Conservation (phyloP, 2,329 filamentous ascomycete species). For the Sporothrix pseudoabietina region DNA sequence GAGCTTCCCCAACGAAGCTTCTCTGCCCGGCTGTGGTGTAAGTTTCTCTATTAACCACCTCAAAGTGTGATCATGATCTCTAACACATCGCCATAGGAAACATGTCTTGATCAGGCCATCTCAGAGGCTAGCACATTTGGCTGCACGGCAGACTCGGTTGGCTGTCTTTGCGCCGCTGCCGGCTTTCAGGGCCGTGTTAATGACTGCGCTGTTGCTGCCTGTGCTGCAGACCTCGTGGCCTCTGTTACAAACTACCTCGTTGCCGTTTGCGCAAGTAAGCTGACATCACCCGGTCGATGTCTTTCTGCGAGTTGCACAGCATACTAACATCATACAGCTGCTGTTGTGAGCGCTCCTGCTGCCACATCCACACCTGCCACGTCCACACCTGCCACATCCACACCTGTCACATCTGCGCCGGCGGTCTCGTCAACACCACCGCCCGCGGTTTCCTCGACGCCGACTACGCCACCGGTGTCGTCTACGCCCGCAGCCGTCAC, state of each 20-base stretch:
- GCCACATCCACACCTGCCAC: slow-evolving; percentile 16
- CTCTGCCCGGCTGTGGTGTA: slow-evolving; percentile 35
- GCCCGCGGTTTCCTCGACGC: background rate
- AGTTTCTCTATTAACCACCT: background rate
- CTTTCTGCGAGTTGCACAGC: background rate
- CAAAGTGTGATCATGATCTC: background rate
- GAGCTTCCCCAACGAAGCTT: slow-evolving; percentile 28
- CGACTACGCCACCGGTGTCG: slow-evolving; percentile 16
- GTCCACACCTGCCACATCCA: slow-evolving; percentile 1
- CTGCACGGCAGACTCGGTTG: slow-evolving; percentile 28
- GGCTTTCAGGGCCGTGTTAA: slow-evolving; percentile 33
- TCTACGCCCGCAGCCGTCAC: slow-evolving; percentile 3
- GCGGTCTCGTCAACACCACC: background rate
- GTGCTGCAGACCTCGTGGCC: slow-evolving; percentile 32
- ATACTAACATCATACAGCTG: slow-evolving; percentile 18
- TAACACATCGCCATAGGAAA: slow-evolving; percentile 32
- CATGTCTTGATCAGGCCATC: slow-evolving; percentile 33
- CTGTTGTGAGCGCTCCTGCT: slow-evolving; percentile 14
- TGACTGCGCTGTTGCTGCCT: slow-evolving; percentile 34
- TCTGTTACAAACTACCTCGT: slow-evolving; percentile 33
- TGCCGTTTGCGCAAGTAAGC: slow-evolving; percentile 36
- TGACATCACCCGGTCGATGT: too few species aligned
- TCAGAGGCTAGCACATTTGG: slow-evolving; percentile 29
- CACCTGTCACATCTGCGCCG: slow-evolving; percentile 16
- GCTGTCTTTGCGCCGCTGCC: slow-evolving; percentile 34